Evolutionary conservation across 805 yeast genomes (phyloP).

Genomic region (Ogataea angusta): DNA sequence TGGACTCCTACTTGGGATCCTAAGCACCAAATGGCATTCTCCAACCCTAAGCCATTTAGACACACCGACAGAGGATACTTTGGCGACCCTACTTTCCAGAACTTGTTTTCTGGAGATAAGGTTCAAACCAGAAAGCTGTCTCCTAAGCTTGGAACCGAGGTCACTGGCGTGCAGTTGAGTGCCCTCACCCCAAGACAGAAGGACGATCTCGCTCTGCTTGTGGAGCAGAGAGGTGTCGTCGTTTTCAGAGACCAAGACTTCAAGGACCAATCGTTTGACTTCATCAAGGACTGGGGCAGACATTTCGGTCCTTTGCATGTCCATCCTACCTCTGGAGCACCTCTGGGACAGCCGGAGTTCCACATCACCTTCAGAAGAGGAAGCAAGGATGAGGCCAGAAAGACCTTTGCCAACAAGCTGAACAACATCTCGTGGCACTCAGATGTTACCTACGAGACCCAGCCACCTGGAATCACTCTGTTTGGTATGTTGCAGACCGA

Average conservation of each 20-base stretch:
- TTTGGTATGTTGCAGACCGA: conserved; percentile 54
- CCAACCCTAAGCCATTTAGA: conserved; percentile 45
- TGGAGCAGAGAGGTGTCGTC: conserved; percentile 69
- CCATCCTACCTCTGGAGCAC: conserved; percentile 75
- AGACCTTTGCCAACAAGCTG: conserved; percentile 35
- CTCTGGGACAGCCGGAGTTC: conserved; percentile 53
- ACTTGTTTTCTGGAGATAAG: conserved; percentile 38
- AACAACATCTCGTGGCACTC: conserved; percentile 59
- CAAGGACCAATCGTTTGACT: conserved; percentile 48
- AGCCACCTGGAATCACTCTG: conserved; percentile 70
- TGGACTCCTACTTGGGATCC: conserved; percentile 71
- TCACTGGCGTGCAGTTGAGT: conserved; percentile 58
- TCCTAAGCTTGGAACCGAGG: conserved; percentile 69
- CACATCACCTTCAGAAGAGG: conserved; percentile 59
- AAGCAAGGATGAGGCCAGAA: conserved; percentile 36
- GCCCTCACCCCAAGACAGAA: conserved; percentile 50
- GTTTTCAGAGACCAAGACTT: conserved; percentile 67
- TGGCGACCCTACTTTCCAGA: conserved; percentile 57
- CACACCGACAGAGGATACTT: conserved; percentile 60
- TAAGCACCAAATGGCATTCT: conserved; percentile 40
- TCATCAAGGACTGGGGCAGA: conserved; percentile 48
- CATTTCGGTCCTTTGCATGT: conserved; percentile 71
- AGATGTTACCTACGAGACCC: conserved; percentile 70
- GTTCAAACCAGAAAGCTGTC: conserved; percentile 43
- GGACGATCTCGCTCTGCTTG: conserved; percentile 65